Percentiles rank a stretch among this genome's conserved stretches.
Evolutionary conservation across 371 early-diverging fungal species (phyloP).

Genomic region (Mortierella sp.): DNA sequence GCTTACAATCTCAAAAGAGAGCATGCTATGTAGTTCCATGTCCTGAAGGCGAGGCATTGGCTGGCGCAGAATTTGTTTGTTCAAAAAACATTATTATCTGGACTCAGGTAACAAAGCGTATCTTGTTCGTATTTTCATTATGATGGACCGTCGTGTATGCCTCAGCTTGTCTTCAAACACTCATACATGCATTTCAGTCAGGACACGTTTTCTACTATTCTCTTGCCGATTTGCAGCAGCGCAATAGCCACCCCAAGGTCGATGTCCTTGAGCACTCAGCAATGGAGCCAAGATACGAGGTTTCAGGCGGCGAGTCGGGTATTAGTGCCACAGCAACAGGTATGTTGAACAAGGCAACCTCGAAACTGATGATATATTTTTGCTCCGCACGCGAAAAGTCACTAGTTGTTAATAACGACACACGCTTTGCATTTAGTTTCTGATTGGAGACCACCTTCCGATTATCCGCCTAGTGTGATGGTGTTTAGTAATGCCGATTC

Average conservation of each 20-base stretch:
- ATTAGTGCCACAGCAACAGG: background rate
- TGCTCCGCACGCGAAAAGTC: background rate
- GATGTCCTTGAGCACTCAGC: background rate
- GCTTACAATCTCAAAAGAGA: conserved; percentile 28
- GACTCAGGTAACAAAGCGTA: conserved; percentile 32
- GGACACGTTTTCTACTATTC: conserved; percentile 40
- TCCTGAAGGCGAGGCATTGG: conserved; percentile 28
- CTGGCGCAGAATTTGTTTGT: conserved; percentile 43
- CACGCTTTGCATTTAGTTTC: background rate
- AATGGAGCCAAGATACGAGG: conserved; percentile 12
- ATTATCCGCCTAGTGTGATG: conserved; percentile 20
- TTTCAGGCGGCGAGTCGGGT: background rate
- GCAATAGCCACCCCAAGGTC: background rate
- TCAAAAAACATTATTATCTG: conserved; percentile 25
- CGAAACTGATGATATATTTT: background rate
- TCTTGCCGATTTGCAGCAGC: conserved; percentile 10
- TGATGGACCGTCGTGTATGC: background rate
- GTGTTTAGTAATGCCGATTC: background rate
- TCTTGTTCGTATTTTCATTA: background rate
- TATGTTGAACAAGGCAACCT: background rate
- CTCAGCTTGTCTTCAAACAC: background rate
- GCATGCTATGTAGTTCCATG: conserved; percentile 31
- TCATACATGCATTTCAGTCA: conserved; percentile 18
- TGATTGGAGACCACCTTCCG: conserved; percentile 14
- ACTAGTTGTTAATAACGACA: background rate